Percentiles rank a stretch among this genome's conserved stretches.
Conservation (phyloP, 2,329 filamentous ascomycete species). For the Exophiala xenobiotica region DNA sequence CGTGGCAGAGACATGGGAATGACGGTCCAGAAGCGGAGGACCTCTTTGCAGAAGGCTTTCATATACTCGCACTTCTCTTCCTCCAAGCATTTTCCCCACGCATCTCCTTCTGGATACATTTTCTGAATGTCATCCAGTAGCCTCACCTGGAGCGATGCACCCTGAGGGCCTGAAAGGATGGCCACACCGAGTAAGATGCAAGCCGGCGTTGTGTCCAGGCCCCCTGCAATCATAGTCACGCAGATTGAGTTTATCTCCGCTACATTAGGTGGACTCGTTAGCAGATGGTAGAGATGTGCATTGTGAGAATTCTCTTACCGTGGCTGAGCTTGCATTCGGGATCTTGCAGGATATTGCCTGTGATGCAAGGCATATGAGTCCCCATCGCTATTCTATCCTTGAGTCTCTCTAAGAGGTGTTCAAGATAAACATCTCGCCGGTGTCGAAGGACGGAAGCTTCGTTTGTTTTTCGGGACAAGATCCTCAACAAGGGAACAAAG, state of each 20-base stretch:
- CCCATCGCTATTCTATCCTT: slow-evolving; percentile 61
- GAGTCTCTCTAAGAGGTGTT: slow-evolving; percentile 56
- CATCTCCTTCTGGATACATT: slow-evolving; percentile 68
- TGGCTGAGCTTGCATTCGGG: slow-evolving; percentile 67
- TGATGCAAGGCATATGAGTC: slow-evolving; percentile 66
- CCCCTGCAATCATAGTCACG: slow-evolving; percentile 77
- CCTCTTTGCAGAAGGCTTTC: slow-evolving; percentile 74
- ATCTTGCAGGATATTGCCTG: slow-evolving; percentile 68
- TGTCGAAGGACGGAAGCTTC: slow-evolving; percentile 64
- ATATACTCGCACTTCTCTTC: slow-evolving; percentile 77
- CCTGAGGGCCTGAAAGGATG: slow-evolving; percentile 64
- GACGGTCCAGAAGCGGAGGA: slow-evolving; percentile 74
- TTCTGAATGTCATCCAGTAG: slow-evolving; percentile 69
- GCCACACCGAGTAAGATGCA: slow-evolving; percentile 78
- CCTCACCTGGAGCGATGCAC: slow-evolving; percentile 67
- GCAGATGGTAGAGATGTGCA: too few species aligned
- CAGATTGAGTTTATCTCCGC: slow-evolving; percentile 77
- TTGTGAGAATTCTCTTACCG: too few species aligned
- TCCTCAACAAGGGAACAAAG: slow-evolving; percentile 72
- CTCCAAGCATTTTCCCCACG: slow-evolving; percentile 68
- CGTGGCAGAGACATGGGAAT: slow-evolving; percentile 76
- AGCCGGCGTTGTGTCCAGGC: slow-evolving; percentile 77
- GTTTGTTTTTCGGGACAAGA: slow-evolving; percentile 57
- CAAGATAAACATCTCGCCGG: slow-evolving; percentile 67
- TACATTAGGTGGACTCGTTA: too few species aligned